Conservation (phyloP, 2,329 filamentous ascomycete genomes). For the Pezicula rhizophila region DNA sequence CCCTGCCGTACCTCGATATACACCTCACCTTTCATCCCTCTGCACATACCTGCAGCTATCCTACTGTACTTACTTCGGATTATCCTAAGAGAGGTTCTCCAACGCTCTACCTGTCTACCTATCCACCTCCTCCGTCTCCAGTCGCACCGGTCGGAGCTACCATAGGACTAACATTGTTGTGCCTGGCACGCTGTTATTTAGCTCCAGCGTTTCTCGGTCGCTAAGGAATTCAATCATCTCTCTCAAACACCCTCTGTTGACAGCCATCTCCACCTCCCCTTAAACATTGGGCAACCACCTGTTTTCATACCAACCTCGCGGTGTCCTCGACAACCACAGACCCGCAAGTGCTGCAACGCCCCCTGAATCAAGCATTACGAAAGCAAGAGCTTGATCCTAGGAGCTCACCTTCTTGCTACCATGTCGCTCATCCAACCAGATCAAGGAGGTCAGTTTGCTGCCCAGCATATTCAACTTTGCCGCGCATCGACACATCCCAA, state of each 20-base stretch:
- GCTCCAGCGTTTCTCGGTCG: slow-evolving; percentile 8
- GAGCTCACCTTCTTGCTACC: slow-evolving; percentile 12
- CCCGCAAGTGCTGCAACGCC: background rate
- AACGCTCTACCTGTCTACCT: too few relatives aligned
- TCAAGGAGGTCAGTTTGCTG: slow-evolving; percentile 19
- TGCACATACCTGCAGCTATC: too few relatives aligned
- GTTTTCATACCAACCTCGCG: background rate
- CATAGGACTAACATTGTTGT: background rate
- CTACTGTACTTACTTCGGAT: too few relatives aligned
- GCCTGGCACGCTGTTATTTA: background rate
- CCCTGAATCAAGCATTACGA: background rate
- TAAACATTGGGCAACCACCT: background rate
- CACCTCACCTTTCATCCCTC: too few relatives aligned
- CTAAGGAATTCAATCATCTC: slow-evolving; percentile 5
- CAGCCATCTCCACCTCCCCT: slow-evolving; percentile 2
- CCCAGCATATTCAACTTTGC: slow-evolving; percentile 14
- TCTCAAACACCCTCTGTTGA: slow-evolving; percentile 1
- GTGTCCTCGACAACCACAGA: background rate
- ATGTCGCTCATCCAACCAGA: slow-evolving; percentile 27
- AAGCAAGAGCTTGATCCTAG: slow-evolving; percentile 9
- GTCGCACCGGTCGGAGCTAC: background rate
- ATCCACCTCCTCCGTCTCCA: too few relatives aligned
- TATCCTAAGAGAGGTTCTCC: too few relatives aligned
- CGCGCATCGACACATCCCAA: slow-evolving; percentile 16
- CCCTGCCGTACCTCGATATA: too few relatives aligned